Base-by-base conservation (phyloP, 805 yeast species). In the Cyberlindnera xylosilytica region DNA sequence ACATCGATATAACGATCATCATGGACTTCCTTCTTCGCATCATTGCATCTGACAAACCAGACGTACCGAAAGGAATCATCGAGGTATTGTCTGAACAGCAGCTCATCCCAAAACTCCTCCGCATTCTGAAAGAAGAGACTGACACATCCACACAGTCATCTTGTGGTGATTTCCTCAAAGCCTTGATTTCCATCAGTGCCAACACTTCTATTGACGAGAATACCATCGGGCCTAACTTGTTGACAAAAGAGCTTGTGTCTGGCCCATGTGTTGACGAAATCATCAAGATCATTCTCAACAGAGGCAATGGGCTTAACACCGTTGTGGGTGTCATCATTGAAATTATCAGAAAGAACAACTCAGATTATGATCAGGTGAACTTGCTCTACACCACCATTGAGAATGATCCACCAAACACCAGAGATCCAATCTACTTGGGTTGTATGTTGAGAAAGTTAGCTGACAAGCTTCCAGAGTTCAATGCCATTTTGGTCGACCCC, bases 321-420 rank as follows among this genome's bases (percentile, higher is more conserved):
- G 90, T 95, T 39, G 97, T 93, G 10, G 90, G 97, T 5, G 86
- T 93, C 17, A 79, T 93, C 12, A 91, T 93, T 49, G 99, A 93
- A 62, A 74, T 93, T 33, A 93, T 93, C 46, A 76, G 99, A 54
- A 93, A 93, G 58, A 93, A 93, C 60, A 93, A 93, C 60, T 87
- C 97, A 1, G 99, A 93, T 63, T 93, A 91, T 64, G 99, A 93
- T 62, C 73, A 80, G 27, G 81, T 86, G 30, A 87, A 93, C 51
- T 83, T 93, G 28, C 63, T 85, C 37, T 79, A 80, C 58, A 79
- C 86, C 29, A 79, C 89, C 1, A 58, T 85, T 40, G 90, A 86
- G 39, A 76, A 84, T 16, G 85, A 89, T 53, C 97, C 97, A 3
- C 97, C 98, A 11, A 80, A 83, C 10, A 77, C 86, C 19, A 72